These are phyloP conservation scores for Cordyceps militaris DNA, from an alignment of 2,329 filamentous ascomycete genomes.

Conservation along the genomic window DNA sequence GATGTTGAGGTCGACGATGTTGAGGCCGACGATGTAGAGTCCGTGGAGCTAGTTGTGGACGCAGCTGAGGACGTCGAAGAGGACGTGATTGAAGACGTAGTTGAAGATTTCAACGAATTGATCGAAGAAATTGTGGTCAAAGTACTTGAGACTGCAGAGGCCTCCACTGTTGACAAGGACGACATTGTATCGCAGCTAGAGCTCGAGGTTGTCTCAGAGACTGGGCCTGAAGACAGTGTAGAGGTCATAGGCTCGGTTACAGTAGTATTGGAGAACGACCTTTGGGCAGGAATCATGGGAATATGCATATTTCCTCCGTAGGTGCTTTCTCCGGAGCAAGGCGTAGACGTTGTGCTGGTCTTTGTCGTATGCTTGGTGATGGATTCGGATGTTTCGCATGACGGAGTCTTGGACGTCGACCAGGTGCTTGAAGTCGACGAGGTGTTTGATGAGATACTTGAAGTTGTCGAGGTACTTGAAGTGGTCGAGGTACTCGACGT, in stretches of 20 bases:
- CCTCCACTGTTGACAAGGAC: background rate
- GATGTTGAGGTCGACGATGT: background rate
- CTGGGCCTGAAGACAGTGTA: background rate
- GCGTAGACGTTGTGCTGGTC: background rate
- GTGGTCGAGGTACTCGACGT: background rate
- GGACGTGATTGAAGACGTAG: background rate
- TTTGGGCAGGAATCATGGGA: background rate
- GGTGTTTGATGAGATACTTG: background rate
- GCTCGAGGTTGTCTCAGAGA: background rate
- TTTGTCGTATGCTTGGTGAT: background rate
- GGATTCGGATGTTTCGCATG: background rate
- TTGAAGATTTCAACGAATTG: background rate
- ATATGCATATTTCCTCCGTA: constrained; percentile 1
- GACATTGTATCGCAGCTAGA: constrained; percentile 1
- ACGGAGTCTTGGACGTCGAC: background rate
- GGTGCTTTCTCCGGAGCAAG: background rate
- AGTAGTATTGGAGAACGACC: constrained; percentile 3
- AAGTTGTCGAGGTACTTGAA: background rate
- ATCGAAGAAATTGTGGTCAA: background rate
- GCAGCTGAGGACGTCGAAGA: background rate
- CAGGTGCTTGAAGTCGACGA: background rate
- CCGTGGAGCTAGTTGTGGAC: background rate
- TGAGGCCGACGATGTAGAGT: background rate
- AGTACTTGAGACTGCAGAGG: background rate
- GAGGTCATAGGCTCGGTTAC: background rate